These are phyloP conservation scores for Erythrobasidium hasegawianum DNA, from an alignment of 1,284 basidiomycete genomes.

Conservation along the genomic window DNA sequence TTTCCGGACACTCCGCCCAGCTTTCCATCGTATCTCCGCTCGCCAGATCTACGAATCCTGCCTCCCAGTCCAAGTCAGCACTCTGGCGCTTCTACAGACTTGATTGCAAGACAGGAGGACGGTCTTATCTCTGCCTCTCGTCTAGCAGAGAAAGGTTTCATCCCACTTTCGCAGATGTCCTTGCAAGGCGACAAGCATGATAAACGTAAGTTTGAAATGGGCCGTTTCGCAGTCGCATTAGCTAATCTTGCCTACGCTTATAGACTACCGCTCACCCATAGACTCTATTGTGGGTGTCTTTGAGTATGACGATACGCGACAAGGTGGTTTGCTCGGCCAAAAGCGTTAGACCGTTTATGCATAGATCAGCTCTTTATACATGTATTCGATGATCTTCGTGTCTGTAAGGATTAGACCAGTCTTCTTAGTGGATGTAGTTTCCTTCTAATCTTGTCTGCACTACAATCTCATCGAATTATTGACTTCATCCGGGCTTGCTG, in stretches of 20 bases:
- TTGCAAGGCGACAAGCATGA: slow-evolving; percentile 4
- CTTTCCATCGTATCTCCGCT: slow-evolving; percentile 8
- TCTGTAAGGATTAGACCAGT: no score
- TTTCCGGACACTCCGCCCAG: slow-evolving; percentile 14
- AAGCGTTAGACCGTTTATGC: no score
- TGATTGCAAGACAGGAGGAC: slow-evolving; percentile 6
- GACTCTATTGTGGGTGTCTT: slow-evolving; percentile 29
- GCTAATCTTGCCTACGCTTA: no score
- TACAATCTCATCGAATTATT: no score
- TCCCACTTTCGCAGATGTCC: slow-evolving; percentile 20
- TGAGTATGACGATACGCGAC: slow-evolving; percentile 20
- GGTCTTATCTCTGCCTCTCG: slow-evolving; percentile 3
- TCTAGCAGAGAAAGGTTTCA: slow-evolving; percentile 17
- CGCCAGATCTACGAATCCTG: slow-evolving; percentile 17
- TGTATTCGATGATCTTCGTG: no score
- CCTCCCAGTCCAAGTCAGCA: slow-evolving; percentile 21
- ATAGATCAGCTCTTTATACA: no score
- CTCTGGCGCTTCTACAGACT: slow-evolving; percentile 3
- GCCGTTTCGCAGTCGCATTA: no score
- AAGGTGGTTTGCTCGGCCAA: not conserved
- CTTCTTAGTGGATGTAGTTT: no score
- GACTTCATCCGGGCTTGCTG: no score
- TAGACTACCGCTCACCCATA: slow-evolving; percentile 28
- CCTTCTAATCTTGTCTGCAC: no score
- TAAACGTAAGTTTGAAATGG: slow-evolving; percentile 18